phyloP scores from a whole-genome alignment of 208 protist genomes.

The Crithidia thermophila region DNA sequence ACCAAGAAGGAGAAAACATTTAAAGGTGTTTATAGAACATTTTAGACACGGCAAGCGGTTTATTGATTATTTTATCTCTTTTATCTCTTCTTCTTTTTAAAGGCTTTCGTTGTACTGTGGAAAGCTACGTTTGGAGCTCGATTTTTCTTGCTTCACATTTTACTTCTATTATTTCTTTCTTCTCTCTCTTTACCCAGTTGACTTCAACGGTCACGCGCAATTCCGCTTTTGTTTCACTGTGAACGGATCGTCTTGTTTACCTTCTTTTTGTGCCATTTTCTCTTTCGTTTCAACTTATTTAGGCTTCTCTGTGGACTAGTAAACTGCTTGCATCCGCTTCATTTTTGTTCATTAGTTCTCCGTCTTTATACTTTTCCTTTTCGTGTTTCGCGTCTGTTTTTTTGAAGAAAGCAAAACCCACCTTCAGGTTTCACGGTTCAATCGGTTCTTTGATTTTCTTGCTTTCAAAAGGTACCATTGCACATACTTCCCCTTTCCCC shows the following conservation, averaged over 20 bases:
- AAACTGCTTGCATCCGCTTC: not conserved
- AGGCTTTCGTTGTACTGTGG: not conserved
- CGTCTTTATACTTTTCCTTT: not conserved
- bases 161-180: not conserved
- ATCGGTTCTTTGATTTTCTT: too few relatives aligned
- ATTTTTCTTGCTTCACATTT: not conserved
- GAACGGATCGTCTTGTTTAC: not conserved
- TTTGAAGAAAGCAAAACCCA: too few relatives aligned
- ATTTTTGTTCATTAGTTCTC: not conserved
- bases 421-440: too few relatives aligned
- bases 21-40: too few relatives aligned
- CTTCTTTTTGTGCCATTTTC: not conserved
- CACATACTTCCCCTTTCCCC: too few relatives aligned
- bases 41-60: too few relatives aligned
- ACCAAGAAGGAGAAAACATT: too few relatives aligned
- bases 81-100: too few relatives aligned
- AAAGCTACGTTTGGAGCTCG: not conserved
- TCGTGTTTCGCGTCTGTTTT: not conserved
- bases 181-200: not conserved
- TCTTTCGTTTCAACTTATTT: not conserved
- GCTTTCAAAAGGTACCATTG: too few relatives aligned
- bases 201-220: not conserved
- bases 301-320: not conserved
- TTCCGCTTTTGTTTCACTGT: not conserved
- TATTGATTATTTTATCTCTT: too few relatives aligned